phyloP scores from a whole-genome alignment of 805 yeast species.

The Millerago galiae region DNA sequence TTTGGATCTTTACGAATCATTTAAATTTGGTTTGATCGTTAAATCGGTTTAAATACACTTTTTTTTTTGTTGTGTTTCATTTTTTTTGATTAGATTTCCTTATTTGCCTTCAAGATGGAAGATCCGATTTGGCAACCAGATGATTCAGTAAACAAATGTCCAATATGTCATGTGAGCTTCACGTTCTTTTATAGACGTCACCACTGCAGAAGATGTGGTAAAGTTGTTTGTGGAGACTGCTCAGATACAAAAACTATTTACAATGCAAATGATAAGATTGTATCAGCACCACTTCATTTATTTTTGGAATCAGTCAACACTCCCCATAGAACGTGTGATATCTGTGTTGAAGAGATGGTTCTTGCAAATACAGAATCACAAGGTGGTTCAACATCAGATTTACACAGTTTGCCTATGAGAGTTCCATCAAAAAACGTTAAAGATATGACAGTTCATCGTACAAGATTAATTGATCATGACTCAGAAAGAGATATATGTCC shows the following conservation, averaged over 20 bases:
- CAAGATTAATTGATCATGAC: conserved; percentile 19
- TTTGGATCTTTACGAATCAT: too few species aligned
- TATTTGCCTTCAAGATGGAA: conserved; percentile 1
- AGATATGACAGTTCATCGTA: conserved; percentile 7
- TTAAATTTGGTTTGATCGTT: too few species aligned
- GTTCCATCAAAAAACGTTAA: conserved; percentile 10
- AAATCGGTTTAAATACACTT: not conserved
- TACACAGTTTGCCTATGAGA: conserved; percentile 10
- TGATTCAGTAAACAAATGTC: conserved; percentile 43
- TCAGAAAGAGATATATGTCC: conserved; percentile 35
- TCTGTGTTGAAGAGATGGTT: conserved; percentile 56
- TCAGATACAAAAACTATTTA: conserved; percentile 47
- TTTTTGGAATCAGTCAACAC: conserved; percentile 43
- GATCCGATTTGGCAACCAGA: conserved; percentile 62
- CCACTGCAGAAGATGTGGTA: conserved; percentile 80
- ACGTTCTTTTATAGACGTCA: conserved; percentile 66
- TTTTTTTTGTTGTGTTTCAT: not conserved
- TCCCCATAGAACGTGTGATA: conserved; percentile 69
- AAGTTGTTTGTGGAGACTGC: conserved; percentile 68
- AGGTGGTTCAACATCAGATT: conserved; percentile 7
- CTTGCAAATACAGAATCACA: conserved; percentile 2
- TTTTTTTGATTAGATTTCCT: not conserved
- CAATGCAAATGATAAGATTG: conserved; percentile 53
- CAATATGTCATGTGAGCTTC: conserved; percentile 46
- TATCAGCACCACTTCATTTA: conserved; percentile 43